Percentiles rank a stretch among this genome's conserved stretches.
Conservation (phyloP, 2,329 filamentous ascomycete genomes). For the Ploettnerulaceae sp. region DNA sequence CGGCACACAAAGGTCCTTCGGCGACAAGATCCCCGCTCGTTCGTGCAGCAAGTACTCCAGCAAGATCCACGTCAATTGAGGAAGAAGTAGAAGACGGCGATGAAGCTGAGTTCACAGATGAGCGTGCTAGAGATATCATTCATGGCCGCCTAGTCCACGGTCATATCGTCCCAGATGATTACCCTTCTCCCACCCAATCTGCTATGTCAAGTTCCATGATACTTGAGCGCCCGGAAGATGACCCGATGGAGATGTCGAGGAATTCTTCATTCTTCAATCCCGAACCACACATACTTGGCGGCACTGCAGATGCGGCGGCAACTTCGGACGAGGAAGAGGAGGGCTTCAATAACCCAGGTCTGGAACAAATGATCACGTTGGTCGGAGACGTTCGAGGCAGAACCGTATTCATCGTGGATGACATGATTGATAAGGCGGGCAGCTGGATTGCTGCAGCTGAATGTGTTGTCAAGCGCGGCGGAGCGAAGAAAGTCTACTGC, state of each 20-base stretch:
- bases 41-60: slow-evolving; percentile 21
- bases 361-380: slow-evolving; percentile 95
- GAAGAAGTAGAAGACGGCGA: slow-evolving; percentile 22
- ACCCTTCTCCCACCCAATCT: slow-evolving; percentile 72
- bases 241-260: slow-evolving; percentile 75
- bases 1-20: slow-evolving; percentile 15
- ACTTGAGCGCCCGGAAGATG: slow-evolving; percentile 56
- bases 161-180: slow-evolving; percentile 92
- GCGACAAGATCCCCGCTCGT: slow-evolving; percentile 24
- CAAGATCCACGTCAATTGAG: slow-evolving; percentile 25
- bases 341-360: slow-evolving; percentile 69
- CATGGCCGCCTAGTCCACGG: slow-evolving; percentile 88
- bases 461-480: slow-evolving; percentile 88
- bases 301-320: slow-evolving; percentile 75
- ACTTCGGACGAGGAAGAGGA: slow-evolving; percentile 92
- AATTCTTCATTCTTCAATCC: slow-evolving; percentile 77
- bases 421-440: slow-evolving; percentile 97
- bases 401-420: slow-evolving; percentile 91
- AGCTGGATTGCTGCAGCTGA: slow-evolving; percentile 98
- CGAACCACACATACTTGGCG: slow-evolving; percentile 65
- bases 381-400: slow-evolving; percentile 88
- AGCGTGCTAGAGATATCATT: slow-evolving; percentile 82
- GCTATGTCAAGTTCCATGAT: slow-evolving; percentile 55
- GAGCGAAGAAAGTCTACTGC: slow-evolving; percentile 91
- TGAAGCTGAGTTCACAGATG: slow-evolving; percentile 45